Base-by-base conservation (phyloP, 2,329 filamentous ascomycete species). In the Hypoxylon sp. region DNA sequence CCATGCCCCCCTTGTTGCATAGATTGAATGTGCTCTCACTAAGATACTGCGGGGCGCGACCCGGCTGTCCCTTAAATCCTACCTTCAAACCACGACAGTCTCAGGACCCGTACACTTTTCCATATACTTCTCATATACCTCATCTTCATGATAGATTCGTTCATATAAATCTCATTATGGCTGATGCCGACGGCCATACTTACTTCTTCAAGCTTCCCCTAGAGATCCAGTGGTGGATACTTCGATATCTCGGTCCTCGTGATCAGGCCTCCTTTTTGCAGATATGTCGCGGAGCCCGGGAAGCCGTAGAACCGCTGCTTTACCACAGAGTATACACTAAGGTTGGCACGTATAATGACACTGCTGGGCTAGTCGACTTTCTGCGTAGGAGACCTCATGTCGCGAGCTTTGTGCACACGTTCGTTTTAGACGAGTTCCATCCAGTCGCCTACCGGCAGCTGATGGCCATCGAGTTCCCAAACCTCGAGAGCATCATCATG, bases 381-480 rank as follows among this genome's bases (percentile, higher is more conserved):
- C 41, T 68, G 19, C 53, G 51, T 9, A 48, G 41, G 41, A 58
- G 61, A 21, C 65, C 65, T 57, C 57, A 68, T 19, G 50, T 68
- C 32, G 48, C 32, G n/a, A 14, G 12, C 30, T 45, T 57, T 11
- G 54, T 68, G 14, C 65, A 52, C 27, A 53, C 39, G 29, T 54
- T 68, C 45, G 54, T 65, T 21, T 59, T 68, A 11, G 65, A 68
- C 25, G 65, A 68, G 46, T 68, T 68, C n/a, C 48, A 68, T 23
- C 65, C 65, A 12, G 50, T 68, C 25, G 65, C 61, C 11, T 68
- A 68, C 32, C 41, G 65, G 27, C 54, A 62, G 16, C 61, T 68
- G 14, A 62, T 68, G 65, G 51, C 57, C 11, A 60, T 62, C 21
- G 55, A 57, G 27, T 68, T 68, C n/a, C 58, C 61, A 19, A 62